Evolutionary conservation across 225 moss, liverwort and hornwort species (phyloP).

Genomic region (Marchantia paleacea): DNA sequence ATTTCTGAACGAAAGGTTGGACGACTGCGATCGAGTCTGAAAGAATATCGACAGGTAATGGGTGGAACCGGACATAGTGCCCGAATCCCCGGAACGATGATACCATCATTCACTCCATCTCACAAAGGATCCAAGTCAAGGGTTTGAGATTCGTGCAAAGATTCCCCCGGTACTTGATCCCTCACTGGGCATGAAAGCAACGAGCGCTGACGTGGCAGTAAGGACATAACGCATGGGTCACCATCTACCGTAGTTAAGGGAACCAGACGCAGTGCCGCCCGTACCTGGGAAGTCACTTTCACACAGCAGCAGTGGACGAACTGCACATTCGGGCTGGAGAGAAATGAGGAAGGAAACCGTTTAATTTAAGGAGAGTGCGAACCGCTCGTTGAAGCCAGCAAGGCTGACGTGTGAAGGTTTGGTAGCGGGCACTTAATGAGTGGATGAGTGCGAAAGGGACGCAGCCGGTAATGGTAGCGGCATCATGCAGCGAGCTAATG

Average conservation of each 20-base stretch:
- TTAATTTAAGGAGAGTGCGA: neutral
- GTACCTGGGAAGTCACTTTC: neutral
- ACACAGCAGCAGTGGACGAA: neutral
- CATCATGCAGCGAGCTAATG: neutral
- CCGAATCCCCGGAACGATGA: neutral
- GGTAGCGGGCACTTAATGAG: neutral
- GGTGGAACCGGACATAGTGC: neutral
- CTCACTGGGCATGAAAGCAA: neutral
- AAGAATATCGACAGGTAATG: neutral
- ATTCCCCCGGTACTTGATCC: neutral
- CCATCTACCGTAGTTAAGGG: neutral
- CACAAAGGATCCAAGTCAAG: neutral
- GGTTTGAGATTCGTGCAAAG: neutral
- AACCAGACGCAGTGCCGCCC: neutral
- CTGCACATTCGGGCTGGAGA: neutral
- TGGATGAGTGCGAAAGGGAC: neutral
- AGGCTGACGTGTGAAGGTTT: constrained; percentile 5
- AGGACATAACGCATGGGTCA: neutral
- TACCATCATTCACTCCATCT: neutral
- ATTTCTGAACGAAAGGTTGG: neutral
- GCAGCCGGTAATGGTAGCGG: neutral
- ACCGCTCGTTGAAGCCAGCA: neutral
- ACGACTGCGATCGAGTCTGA: neutral
- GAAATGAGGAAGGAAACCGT: neutral
- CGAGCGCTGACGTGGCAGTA: neutral